phyloP scores from a whole-genome alignment of 192 early-diverging fungal species.

The Coemansia sp. region DNA sequence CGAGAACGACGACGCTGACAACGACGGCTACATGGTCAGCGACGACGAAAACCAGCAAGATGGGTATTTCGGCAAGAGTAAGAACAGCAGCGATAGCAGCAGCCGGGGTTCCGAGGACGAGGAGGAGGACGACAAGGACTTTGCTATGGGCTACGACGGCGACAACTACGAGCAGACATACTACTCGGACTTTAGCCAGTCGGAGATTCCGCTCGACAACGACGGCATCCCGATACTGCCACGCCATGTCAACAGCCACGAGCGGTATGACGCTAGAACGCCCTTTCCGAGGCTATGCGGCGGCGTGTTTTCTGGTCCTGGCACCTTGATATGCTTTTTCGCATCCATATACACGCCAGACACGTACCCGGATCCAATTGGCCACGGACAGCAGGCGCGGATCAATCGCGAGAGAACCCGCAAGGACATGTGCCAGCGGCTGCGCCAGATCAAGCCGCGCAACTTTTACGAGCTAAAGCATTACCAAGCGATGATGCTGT shows the following conservation, averaged over 20 bases:
- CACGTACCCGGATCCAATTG: conserved; percentile 29
- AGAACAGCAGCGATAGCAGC: not conserved
- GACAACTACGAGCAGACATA: conserved; percentile 14
- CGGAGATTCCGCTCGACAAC: conserved; percentile 14
- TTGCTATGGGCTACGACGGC: conserved; percentile 17
- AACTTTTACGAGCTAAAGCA: conserved; percentile 20
- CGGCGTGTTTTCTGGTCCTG: conserved; percentile 47
- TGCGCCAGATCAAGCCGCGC: conserved; percentile 45
- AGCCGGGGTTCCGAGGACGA: conserved; percentile 3
- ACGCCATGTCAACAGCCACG: conserved; percentile 35
- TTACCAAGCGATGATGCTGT: conserved; percentile 42
- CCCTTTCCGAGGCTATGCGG: conserved; percentile 55
- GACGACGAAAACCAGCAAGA: conserved; percentile 8
- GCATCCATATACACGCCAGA: conserved; percentile 42
- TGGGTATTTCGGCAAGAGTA: conserved; percentile 3
- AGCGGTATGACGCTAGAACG: conserved; percentile 32
- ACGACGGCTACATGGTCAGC: conserved; percentile 8
- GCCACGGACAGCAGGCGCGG: conserved; percentile 1
- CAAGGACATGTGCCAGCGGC: conserved; percentile 40
- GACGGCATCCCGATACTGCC: conserved; percentile 16
- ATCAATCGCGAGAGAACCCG: conserved; percentile 19
- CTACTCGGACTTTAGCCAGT: conserved; percentile 23
- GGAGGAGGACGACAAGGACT: conserved; percentile 16
- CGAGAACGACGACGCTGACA: conserved; percentile 1
- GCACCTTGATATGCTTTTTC: conserved; percentile 49